Base-by-base conservation (phyloP, 352 stramenopile species). In the Elongisporangium anandrum region DNA sequence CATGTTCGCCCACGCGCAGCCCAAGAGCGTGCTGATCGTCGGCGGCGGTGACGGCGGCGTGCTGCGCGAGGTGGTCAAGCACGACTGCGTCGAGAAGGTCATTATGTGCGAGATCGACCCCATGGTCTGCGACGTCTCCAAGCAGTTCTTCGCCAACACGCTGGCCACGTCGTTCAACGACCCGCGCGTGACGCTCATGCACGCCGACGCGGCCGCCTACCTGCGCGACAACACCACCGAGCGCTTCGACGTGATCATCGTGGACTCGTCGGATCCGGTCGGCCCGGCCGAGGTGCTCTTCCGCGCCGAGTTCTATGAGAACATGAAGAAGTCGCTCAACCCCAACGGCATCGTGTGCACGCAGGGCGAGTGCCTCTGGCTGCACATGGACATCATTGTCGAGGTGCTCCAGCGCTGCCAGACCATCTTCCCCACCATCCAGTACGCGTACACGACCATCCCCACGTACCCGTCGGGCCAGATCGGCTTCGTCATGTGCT, bases 81-180 rank as follows among this genome's bases (percentile, higher is more conserved):
- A 99, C 84, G 70, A 81, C 24, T 82, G 70, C 54, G 94, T 99
- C 2, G 83, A 99, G 75, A 84, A 98, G 69, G 95, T 99, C 63
- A 77, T 98, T 68, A 98, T 99, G 77, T 99, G 97, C 77, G 97
- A 99, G 84, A 98, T 99, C 69, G 97, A 99, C 82, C 72, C 94
- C 17, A 96, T 97, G 75, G 97, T 99, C n/a, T 97, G 96, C 70
- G 78, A 98, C 26, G 85, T 97, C 59, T 90, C 92, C 41, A 98
- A 98, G 73, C 89, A 97, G 73, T 98, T 88, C 68, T 94, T 98
- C 68, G 69, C 75, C 48, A 70, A 95, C 54, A 89, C 79, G 54
- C 79, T 99, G 52, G 94, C 97, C 41, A 92, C 87, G 38, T 88
- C 94, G 26, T 99, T 98, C 72, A 87, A 98, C 57, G 97, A 99